Evolutionary conservation across 805 yeast genomes (phyloP).

Genomic region (Lipomyces mesembrius): DNA sequence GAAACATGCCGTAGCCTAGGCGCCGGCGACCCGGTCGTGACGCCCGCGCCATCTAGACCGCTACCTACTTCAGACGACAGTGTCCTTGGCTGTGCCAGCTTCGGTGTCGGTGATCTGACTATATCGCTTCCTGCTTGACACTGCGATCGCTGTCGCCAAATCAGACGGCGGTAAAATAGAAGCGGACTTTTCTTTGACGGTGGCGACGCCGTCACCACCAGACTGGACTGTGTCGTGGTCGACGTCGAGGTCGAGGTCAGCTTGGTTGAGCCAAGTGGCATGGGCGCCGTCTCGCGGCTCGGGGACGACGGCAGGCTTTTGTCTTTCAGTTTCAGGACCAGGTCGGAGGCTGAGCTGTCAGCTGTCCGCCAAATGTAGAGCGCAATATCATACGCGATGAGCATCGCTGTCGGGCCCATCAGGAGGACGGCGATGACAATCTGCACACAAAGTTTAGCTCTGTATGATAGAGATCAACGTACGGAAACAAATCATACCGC

Average conservation of each 20-base stretch:
- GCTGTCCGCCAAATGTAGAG: conserved; percentile 28
- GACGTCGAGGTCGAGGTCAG: no score
- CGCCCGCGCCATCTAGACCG: neutral
- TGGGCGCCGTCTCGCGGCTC: neutral
- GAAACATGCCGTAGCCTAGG: no score
- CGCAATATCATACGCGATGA: conserved; percentile 24
- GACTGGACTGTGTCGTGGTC: neutral
- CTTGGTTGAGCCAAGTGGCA: neutral
- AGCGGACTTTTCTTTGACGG: neutral
- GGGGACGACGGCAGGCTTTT: conserved; percentile 3
- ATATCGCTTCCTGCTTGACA: neutral
- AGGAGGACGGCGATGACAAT: conserved; percentile 23
- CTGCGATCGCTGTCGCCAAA: neutral
- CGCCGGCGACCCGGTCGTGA: neutral
- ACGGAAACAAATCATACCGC: conserved; percentile 12
- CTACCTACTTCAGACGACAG: neutral
- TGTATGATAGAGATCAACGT: neutral
- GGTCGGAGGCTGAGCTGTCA: conserved; percentile 5
- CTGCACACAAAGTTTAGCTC: conserved; percentile 7
- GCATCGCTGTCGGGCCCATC: conserved; percentile 20
- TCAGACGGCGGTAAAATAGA: neutral
- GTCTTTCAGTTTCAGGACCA: conserved; percentile 2
- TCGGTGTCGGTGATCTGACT: neutral
- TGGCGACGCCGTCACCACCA: neutral
- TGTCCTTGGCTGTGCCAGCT: conserved; percentile 1